Percentiles rank a stretch among this genome's conserved stretches.
Evolutionary conservation across 202 grass and related monocot genomes (phyloP).

Genomic region (Brachypodium distachyon): DNA sequence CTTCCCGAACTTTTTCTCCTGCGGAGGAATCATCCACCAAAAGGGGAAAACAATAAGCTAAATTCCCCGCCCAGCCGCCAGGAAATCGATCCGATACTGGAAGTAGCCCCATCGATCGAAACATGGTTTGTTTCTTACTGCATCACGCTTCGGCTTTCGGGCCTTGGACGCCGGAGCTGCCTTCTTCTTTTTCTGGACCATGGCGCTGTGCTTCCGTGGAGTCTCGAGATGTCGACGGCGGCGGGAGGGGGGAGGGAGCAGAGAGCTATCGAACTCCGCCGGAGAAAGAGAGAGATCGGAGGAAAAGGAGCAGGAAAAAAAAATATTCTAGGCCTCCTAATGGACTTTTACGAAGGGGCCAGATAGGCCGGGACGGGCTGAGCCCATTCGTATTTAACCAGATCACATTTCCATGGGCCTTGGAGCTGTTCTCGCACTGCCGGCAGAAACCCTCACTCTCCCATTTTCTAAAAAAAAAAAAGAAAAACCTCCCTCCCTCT

Average conservation of each 20-base stretch:
- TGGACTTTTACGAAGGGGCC: not conserved
- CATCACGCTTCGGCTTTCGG: slow-evolving; percentile 41
- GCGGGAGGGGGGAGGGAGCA: not conserved
- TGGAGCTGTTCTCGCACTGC: too few species aligned
- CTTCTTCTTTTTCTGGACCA: slow-evolving; percentile 65
- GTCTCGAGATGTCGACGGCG: not conserved
- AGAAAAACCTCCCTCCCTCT: not conserved
- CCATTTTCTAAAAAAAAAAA: too few species aligned
- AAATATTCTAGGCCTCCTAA: not conserved
- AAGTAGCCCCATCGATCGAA: not conserved
- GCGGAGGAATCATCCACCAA: not conserved
- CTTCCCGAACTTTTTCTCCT: slow-evolving; percentile 71
- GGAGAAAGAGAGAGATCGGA: slow-evolving; percentile 4
- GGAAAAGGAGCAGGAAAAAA: not conserved
- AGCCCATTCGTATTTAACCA: not conserved
- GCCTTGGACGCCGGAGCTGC: slow-evolving; percentile 14
- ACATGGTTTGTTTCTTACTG: slow-evolving; percentile 3
- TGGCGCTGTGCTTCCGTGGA: not conserved
- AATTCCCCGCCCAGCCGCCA: too few species aligned
- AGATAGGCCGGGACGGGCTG: not conserved
- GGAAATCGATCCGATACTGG: not conserved
- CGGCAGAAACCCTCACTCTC: not conserved
- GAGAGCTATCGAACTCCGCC: not conserved
- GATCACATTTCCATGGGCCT: not conserved
- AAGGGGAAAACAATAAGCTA: not conserved